phyloP scores from a whole-genome alignment of 2,329 filamentous ascomycete species.

The Coniochaeta sp. region DNA sequence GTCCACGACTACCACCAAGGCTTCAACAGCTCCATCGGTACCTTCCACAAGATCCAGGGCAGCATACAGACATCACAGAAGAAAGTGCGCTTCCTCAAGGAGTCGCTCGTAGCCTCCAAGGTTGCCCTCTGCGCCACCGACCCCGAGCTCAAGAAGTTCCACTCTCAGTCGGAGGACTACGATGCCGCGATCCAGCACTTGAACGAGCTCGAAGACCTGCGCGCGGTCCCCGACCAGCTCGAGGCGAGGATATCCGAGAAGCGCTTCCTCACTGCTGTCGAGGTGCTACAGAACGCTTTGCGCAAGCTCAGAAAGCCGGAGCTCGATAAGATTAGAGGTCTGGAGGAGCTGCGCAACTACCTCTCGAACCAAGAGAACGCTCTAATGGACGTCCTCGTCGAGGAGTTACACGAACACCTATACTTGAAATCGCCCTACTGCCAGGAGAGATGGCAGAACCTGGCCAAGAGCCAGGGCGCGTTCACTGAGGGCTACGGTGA shows the following conservation, averaged over 20 bases:
- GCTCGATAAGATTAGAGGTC: conserved; percentile 81
- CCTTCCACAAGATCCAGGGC: conserved; percentile 95
- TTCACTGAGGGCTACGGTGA: conserved; percentile 41
- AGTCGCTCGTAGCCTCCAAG: conserved; percentile 76
- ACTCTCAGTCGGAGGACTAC: conserved; percentile 80
- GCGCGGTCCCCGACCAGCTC: conserved; percentile 82
- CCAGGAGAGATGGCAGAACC: conserved; percentile 86
- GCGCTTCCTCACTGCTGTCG: conserved; percentile 85
- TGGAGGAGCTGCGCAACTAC: conserved; percentile 80
- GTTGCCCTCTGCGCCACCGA: conserved; percentile 75
- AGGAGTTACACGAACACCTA: conserved; percentile 93
- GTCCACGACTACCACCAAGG: conserved; percentile 99
- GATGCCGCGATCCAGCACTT: conserved; percentile 82
- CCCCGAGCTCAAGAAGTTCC: conserved; percentile 84
- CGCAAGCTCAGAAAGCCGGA: conserved; percentile 79
- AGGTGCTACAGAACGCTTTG: conserved; percentile 81
- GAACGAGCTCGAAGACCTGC: conserved; percentile 77
- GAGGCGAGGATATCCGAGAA: conserved; percentile 96
- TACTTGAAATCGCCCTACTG: conserved; percentile 98
- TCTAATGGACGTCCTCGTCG: conserved; percentile 89
- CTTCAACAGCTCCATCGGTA: conserved; percentile 98
- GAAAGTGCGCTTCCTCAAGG: conserved; percentile 73
- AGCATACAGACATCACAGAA: conserved; percentile 86
- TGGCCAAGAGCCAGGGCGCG: conserved; percentile 59
- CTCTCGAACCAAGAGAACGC: conserved; percentile 88